phyloP scores from a whole-genome alignment of 2,329 filamentous ascomycete genomes.

The Parafenestella ontariensis region DNA sequence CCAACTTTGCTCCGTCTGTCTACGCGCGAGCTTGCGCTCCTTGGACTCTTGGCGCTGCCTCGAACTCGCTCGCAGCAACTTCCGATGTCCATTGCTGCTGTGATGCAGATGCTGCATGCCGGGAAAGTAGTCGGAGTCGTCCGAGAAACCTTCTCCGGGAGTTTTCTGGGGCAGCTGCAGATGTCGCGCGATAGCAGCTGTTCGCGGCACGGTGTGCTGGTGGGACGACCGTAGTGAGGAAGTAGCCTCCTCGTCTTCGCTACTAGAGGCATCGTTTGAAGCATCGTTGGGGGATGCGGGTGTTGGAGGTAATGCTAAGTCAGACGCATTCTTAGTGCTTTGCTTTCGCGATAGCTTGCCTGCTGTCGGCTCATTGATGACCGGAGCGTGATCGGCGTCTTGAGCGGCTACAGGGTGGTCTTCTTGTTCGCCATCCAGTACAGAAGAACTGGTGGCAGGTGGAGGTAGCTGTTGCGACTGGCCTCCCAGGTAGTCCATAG shows the following conservation, averaged over 20 bases:
- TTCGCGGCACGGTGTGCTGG: conserved; percentile 33
- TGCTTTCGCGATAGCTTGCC: conserved; percentile 39
- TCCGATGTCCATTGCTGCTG: conserved; percentile 22
- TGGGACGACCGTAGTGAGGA: conserved; percentile 22
- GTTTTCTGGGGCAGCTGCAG: conserved; percentile 38
- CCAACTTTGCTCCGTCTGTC: conserved; percentile 50
- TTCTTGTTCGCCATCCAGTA: conserved; percentile 39
- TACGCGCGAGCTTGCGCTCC: conserved; percentile 44
- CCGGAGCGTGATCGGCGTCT: conserved; percentile 33
- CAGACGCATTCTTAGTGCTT: conserved; percentile 30
- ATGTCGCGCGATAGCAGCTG: conserved; percentile 40
- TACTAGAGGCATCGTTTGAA: conserved; percentile 40
- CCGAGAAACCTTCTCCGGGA: conserved; percentile 50
- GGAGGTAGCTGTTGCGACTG: conserved; percentile 24
- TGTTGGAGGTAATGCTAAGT: conserved; percentile 32
- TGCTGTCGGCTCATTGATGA: conserved; percentile 39
- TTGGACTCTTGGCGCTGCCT: conserved; percentile 42
- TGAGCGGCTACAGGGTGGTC: conserved; percentile 43
- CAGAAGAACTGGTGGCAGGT: conserved; percentile 22
- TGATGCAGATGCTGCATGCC: conserved; percentile 43
- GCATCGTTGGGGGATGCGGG: conserved; percentile 46
- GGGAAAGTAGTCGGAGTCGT: conserved; percentile 53
- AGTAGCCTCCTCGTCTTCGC: conserved; percentile 27
- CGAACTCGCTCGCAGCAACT: conserved; percentile 34
- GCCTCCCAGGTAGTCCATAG: conserved; percentile 40